Evolutionary conservation across 148 eudicot genomes (phyloP).

Genomic region (Limonium bicolor): DNA sequence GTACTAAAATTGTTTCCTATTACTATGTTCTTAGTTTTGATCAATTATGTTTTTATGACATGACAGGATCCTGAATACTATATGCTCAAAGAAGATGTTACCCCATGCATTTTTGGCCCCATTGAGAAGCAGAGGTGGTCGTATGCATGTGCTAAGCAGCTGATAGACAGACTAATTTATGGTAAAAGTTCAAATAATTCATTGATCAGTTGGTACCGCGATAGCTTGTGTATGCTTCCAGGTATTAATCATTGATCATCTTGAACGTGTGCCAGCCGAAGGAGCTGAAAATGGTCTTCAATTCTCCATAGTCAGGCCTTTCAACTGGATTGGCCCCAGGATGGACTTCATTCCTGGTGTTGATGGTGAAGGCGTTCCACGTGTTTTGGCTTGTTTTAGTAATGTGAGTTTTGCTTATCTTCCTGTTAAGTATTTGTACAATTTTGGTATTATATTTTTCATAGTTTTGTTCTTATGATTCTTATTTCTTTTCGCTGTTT

Average conservation of each 20-base stretch:
- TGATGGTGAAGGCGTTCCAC: conserved; percentile 99
- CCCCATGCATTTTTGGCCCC: conserved; percentile 96
- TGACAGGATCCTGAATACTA: conserved; percentile 76
- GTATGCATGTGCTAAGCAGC: conserved; percentile 94
- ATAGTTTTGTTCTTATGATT: background rate
- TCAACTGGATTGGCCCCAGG: conserved; percentile 98
- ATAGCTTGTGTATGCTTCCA: background rate
- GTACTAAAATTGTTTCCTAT: no score
- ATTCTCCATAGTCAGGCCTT: conserved; percentile 93
- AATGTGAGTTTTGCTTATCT: conserved; percentile 50
- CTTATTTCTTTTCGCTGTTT: background rate
- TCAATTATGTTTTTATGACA: no score
- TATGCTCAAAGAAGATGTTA: conserved; percentile 70
- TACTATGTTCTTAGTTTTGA: no score
- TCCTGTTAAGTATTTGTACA: no score
- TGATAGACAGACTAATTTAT: conserved; percentile 92
- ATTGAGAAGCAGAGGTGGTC: conserved; percentile 99
- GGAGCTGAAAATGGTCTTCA: conserved; percentile 96
- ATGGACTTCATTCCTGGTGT: conserved; percentile 99
- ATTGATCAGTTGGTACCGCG: background rate
- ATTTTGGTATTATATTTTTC: no score
- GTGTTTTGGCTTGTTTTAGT: conserved; percentile 98
- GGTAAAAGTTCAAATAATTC: no score
- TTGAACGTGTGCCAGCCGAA: conserved; percentile 63
- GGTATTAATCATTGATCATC: background rate